Conservation (phyloP, 441 rosid genomes). For the Hypseocharis bilobata region DNA sequence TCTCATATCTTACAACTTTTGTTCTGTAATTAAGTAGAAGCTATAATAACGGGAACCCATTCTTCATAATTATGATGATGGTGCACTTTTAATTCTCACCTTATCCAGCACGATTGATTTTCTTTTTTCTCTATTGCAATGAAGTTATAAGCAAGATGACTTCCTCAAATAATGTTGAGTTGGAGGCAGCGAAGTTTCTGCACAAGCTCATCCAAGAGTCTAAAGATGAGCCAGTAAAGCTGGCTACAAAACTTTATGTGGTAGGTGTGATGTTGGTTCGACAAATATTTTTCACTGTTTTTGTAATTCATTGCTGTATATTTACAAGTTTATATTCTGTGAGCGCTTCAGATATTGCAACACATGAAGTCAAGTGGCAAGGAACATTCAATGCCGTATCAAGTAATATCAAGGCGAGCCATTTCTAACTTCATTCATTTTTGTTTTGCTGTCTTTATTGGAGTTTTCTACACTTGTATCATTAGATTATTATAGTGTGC, state of each 20-base stretch:
- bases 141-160: constrained; percentile 49
- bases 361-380: constrained; percentile 97
- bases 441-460: background rate
- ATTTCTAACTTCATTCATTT: constrained; percentile 6
- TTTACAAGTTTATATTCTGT: constrained; percentile 13
- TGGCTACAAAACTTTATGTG: constrained; percentile 92
- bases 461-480: background rate
- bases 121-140: background rate
- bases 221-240: constrained; percentile 84
- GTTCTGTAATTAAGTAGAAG: too few species aligned
- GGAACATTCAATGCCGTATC: constrained; percentile 96
- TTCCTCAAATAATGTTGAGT: constrained; percentile 72
- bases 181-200: constrained; percentile 99
- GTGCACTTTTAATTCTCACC: background rate
- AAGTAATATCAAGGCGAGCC: constrained; percentile 88
- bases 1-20: background rate
- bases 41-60: background rate
- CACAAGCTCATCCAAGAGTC: constrained; percentile 97
- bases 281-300: constrained; percentile 12
- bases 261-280: constrained; percentile 35
- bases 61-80: background rate
- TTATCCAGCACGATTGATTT: background rate
- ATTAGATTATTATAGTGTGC: background rate
- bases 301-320: background rate
- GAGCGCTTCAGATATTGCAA: constrained; percentile 65